Percentiles rank a stretch among this genome's conserved stretches.
Evolutionary conservation across 2,329 filamentous ascomycete species (phyloP).

Genomic region (Cladosporium oxysporum): DNA sequence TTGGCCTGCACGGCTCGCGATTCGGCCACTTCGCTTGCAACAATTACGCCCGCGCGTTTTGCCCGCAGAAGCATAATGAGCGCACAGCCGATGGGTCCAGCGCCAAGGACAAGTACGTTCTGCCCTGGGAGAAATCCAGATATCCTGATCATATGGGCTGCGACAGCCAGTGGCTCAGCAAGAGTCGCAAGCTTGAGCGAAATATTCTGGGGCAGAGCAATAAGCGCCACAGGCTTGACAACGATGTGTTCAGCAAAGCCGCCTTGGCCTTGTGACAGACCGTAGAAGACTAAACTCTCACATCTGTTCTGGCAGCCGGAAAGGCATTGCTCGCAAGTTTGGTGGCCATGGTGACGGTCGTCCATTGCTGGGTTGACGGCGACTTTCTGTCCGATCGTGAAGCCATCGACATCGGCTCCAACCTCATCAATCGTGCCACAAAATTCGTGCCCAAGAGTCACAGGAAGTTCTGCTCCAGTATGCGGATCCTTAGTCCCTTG

Average conservation of each 20-base stretch:
- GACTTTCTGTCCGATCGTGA: slow-evolving; percentile 24
- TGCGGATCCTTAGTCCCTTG: slow-evolving; percentile 21
- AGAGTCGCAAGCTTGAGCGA: slow-evolving; percentile 21
- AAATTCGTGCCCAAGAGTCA: slow-evolving; percentile 27
- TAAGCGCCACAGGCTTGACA: slow-evolving; percentile 20
- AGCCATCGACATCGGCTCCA: slow-evolving; percentile 25
- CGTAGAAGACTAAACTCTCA: slow-evolving; percentile 19
- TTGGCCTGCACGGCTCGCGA: slow-evolving; percentile 18
- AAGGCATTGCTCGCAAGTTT: slow-evolving; percentile 21
- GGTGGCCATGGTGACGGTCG: slow-evolving; percentile 18
- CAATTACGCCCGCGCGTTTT: slow-evolving; percentile 20
- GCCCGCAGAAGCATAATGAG: slow-evolving; percentile 21
- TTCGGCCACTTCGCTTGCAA: slow-evolving; percentile 22
- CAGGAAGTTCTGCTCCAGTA: slow-evolving; percentile 22
- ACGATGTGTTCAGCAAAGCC: slow-evolving; percentile 36
- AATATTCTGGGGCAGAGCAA: slow-evolving; percentile 18
- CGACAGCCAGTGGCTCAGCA: slow-evolving; percentile 25
- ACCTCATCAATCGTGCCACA: slow-evolving; percentile 23
- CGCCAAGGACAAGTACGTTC: slow-evolving; percentile 23
- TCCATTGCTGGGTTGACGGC: slow-evolving; percentile 24
- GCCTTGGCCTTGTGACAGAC: slow-evolving; percentile 26
- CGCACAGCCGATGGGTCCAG: slow-evolving; percentile 24
- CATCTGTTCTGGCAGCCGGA: slow-evolving; percentile 21
- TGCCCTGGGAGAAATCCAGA: slow-evolving; percentile 17
- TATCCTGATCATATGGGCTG: slow-evolving; percentile 18